Evolutionary conservation across 2,329 filamentous ascomycete genomes (phyloP).

Genomic region (Clonostachys rhizophaga): DNA sequence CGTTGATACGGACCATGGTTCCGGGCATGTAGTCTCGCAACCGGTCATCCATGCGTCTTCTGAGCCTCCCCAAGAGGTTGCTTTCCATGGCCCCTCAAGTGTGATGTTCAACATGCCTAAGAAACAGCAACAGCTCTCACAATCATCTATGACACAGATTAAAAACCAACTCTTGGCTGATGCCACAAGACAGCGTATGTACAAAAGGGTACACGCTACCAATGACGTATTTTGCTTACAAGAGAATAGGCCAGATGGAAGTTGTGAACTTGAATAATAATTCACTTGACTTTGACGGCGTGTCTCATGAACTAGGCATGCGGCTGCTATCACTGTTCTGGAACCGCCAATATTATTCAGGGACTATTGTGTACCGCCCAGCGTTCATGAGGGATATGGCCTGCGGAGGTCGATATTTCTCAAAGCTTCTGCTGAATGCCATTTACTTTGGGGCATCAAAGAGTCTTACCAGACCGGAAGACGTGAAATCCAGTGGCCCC

Average conservation of each 20-base stretch:
- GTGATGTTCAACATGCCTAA: no score
- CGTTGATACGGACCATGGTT: no score
- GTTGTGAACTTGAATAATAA: conserved; percentile 35
- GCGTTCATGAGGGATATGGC: conserved; percentile 50
- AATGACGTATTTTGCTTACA: background rate
- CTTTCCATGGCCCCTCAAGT: no score
- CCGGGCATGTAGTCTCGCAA: no score
- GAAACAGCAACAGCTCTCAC: no score
- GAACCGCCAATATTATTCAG: conserved; percentile 47
- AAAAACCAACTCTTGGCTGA: conserved; percentile 31
- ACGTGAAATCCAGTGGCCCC: conserved; percentile 37
- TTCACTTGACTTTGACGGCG: conserved; percentile 49
- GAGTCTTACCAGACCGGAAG: conserved; percentile 36
- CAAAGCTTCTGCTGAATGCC: conserved; percentile 49
- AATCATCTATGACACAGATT: no score
- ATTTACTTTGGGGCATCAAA: conserved; percentile 42
- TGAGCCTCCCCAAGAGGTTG: no score
- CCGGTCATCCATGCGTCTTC: no score
- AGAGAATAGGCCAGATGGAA: conserved; percentile 39
- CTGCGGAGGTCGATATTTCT: conserved; percentile 49
- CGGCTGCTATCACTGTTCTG: conserved; percentile 45
- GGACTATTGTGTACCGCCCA: conserved; percentile 44
- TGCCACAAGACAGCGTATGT: conserved; percentile 34
- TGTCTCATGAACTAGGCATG: conserved; percentile 45
- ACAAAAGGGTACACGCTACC: background rate